Evolutionary conservation across 345 rosid species (phyloP).

Genomic region (Psidium guajava): DNA sequence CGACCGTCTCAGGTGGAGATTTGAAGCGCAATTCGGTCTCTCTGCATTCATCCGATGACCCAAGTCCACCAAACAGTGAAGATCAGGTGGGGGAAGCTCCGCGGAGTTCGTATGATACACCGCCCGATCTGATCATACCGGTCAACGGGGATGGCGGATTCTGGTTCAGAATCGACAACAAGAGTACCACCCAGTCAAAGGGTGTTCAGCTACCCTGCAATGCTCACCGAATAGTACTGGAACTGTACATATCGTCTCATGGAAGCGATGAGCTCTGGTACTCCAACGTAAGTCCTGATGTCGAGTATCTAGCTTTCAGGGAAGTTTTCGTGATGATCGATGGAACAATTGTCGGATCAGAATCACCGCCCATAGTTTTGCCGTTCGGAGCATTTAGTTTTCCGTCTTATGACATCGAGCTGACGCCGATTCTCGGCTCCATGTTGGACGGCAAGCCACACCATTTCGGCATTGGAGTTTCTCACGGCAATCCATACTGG

Average conservation of each 20-base stretch:
- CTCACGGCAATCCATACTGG: constrained; percentile 3
- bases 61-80: neutral
- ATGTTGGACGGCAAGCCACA: constrained; percentile 3
- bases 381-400: constrained; percentile 4
- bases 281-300: neutral
- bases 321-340: constrained; percentile 13
- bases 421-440: constrained; percentile 2
- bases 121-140: constrained; percentile 7
- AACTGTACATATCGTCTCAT: constrained; percentile 13
- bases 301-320: constrained; percentile 4
- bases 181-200: neutral
- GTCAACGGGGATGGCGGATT: neutral
- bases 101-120: neutral
- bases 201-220: constrained; percentile 4
- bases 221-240: constrained; percentile 4
- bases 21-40: neutral
- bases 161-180: constrained; percentile 5
- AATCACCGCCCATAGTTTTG: neutral
- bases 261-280: constrained; percentile 11
- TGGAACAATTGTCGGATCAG: constrained; percentile 1
- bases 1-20: neutral
- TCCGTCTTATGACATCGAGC: constrained; percentile 4
- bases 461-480: constrained; percentile 5
- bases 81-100: neutral
- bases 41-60: neutral